These are phyloP conservation scores for Babesia bigemina DNA, from an alignment of 169 alveolate genomes.

Conservation along the genomic window DNA sequence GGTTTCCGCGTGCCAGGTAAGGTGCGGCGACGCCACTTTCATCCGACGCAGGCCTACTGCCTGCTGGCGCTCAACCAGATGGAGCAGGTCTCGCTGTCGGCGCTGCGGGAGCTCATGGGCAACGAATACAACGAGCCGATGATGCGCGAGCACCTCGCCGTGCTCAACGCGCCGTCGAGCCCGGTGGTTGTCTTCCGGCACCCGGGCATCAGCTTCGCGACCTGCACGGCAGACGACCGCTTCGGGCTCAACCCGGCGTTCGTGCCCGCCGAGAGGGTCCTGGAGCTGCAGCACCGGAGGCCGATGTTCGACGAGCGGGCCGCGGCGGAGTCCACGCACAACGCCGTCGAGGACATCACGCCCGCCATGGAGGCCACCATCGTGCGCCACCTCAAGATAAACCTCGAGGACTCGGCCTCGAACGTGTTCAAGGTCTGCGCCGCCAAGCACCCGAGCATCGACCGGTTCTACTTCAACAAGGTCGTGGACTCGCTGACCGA, in stretches of 20 bases:
- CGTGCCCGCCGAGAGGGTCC: neutral
- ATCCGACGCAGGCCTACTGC: constrained; percentile 31
- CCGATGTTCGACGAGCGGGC: neutral
- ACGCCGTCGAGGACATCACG: constrained; percentile 32
- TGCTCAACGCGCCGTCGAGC: neutral
- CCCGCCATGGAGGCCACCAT: constrained; percentile 63
- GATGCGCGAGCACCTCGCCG: constrained; percentile 45
- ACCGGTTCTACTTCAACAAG: constrained; percentile 59
- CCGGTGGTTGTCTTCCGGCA: constrained; percentile 18
- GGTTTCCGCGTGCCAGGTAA: constrained; percentile 36
- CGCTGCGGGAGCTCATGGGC: constrained; percentile 12
- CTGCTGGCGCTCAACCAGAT: constrained; percentile 37
- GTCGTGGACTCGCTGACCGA: constrained; percentile 55
- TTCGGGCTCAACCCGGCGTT: constrained; percentile 32
- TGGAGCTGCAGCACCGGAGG: constrained; percentile 2
- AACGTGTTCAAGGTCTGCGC: constrained; percentile 52
- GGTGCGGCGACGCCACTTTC: neutral
- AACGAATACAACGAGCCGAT: constrained; percentile 37
- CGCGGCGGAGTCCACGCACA: neutral
- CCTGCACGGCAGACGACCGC: constrained; percentile 23
- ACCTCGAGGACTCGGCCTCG: constrained; percentile 38
- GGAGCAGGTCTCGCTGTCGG: constrained; percentile 1
- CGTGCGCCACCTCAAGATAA: constrained; percentile 46
- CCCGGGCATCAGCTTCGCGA: constrained; percentile 23
- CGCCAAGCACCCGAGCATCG: constrained; percentile 21